Evolutionary conservation across 768 basidiomycete genomes (phyloP), one percentile per base, ranked within the genome.

Genomic region (Lactarius deliciosus): DNA sequence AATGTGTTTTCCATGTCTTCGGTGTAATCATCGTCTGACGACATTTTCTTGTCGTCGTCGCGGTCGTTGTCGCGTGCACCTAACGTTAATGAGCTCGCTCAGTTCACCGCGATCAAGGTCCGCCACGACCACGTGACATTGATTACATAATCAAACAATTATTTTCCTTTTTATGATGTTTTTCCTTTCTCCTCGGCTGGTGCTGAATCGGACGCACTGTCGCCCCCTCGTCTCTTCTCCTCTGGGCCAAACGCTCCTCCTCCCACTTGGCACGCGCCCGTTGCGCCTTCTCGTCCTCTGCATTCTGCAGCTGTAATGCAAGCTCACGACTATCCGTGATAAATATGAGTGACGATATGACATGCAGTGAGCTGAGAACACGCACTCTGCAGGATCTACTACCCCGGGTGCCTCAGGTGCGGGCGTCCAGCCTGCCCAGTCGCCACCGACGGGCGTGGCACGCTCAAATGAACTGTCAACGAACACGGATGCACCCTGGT

Each of bases 251-350:
- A 15, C 79, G 76, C 58, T 79, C 76, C 38, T 77, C 74, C 45
- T 74, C 67, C 34, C 75, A 61, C 4, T 78, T 78, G 0, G 82
- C 84, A 7, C 78, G 69, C 11, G 68, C 62, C 8, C 74, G 73
- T 10, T 74, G 75, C 13, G 76, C 76, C 11, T 63, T 76, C 3
- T 80, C 81, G 54, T 96, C 87, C 76, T 96, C 94, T 69, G 94
- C 91, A 0, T 83, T 84, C 73, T 96, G 94, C 2, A 97, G 77
- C 68, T 88, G 88, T 57, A 80, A 81, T 4, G 94, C 94, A 0
- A 96, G 80, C 8, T 83, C 85, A 40, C 80, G 81, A 72, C 90
- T 93, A 71, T 20, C 57, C 10, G 57, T 25, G 13, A 57, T 32
- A 30, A 7, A 57, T 50, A 11, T 55, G 36, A 59, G 50, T n/a